Base-by-base conservation (phyloP, 192 early-diverging fungal species). In the Linnemannia zychae region DNA sequence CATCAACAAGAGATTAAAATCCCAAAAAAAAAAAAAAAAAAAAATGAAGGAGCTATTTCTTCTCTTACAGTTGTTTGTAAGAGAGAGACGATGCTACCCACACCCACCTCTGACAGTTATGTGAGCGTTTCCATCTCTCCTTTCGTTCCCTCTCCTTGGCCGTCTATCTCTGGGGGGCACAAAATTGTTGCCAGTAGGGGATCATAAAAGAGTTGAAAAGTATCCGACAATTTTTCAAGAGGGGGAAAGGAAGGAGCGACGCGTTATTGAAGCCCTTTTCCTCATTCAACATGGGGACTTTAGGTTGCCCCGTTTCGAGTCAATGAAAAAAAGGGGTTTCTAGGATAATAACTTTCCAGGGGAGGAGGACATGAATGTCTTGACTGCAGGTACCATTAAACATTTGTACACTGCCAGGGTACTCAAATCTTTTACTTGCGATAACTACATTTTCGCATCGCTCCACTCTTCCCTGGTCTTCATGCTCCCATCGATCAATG, bases 41-140 rank as follows among this genome's bases (percentile, higher is more conserved):
- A n/a, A 57, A 11, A 57, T 9, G 53, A 57, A n/a, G 52, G 53
- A 28, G 22, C 53, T 11, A 57, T 57, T n/a, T n/a, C 12, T 7
- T 20, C 24, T 24, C 40, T 44, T 44, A 9, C 9, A 28, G 9
- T 9, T 63, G 0, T 6, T 13, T 33, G 28, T 63, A 63, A 31
- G 28, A 33, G 24, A 24, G n/a, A n/a, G 3, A 0, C 3, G 40
- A 44, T 9, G 40, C 57, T 31, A 22, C 22, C 57, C 28, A 63
- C 31, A 57, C 57, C 57, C 28, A 63, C 57, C 57, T 63, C 57
- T 63, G 12, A 63, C 57, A 63, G 57, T 15, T 63, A 63, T 63
- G 57, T 31, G 57, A 63, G 57, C 57, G 24, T 31, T 9, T n/a
- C 22, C 49, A 18, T 9, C 49, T 3, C 49, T 44, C 9, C 40